Conservation (phyloP, 2,329 filamentous ascomycete genomes). For the Colletotrichum salicis region DNA sequence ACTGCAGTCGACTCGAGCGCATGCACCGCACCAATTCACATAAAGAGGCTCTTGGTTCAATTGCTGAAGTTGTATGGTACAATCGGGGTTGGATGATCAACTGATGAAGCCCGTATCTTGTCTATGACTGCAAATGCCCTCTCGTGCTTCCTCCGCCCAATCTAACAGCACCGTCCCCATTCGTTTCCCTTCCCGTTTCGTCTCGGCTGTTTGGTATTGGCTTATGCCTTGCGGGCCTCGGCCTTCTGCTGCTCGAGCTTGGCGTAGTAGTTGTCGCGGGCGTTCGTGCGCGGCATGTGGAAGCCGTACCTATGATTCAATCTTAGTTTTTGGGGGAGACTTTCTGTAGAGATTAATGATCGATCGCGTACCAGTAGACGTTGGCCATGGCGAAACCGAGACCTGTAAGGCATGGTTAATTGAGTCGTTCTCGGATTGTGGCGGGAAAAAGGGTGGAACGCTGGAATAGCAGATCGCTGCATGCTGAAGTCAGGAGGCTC, state of each 20-base stretch:
- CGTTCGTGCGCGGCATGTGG: slow-evolving; percentile 69
- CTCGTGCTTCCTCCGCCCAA: slow-evolving; percentile 14
- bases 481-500: not conserved
- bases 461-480: not conserved
- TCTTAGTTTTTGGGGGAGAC: slow-evolving; percentile 6
- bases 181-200: not conserved
- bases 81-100: slow-evolving; percentile 31
- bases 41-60: slow-evolving; percentile 16
- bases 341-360: not conserved
- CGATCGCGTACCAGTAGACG: slow-evolving; percentile 64
- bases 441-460: not conserved
- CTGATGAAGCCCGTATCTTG: slow-evolving; percentile 29
- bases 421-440: not conserved
- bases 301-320: slow-evolving; percentile 65
- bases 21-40: not conserved
- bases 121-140: slow-evolving; percentile 26
- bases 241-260: slow-evolving; percentile 68
- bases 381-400: slow-evolving; percentile 65
- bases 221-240: slow-evolving; percentile 41
- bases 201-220: not conserved
- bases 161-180: slow-evolving; percentile 7
- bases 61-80: slow-evolving; percentile 37
- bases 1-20: not conserved
- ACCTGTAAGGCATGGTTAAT: slow-evolving; percentile 55
- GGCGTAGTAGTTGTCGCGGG: slow-evolving; percentile 68